Evolutionary conservation across 495 filamentous ascomycete genomes (phyloP).

Genomic region (Ascobolus immersus): DNA sequence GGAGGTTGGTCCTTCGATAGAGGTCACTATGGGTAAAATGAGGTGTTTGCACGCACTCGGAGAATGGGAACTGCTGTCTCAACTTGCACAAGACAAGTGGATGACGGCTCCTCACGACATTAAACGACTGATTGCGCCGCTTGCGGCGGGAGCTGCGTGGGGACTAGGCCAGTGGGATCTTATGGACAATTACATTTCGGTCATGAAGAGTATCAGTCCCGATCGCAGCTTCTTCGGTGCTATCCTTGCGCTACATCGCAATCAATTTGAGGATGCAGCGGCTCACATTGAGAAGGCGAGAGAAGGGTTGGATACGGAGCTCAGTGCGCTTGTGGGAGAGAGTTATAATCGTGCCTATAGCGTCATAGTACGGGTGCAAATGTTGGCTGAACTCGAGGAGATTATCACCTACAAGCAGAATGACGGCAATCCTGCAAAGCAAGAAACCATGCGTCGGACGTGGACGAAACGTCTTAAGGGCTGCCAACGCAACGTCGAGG

Average conservation of each 20-base stretch:
- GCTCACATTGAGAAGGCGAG: constrained; percentile 70
- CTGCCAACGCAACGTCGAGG: constrained; percentile 89
- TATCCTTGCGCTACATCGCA: constrained; percentile 75
- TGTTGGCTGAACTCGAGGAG: constrained; percentile 95
- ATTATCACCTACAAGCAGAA: constrained; percentile 94
- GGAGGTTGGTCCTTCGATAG: constrained; percentile 42
- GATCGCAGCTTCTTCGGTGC: constrained; percentile 95
- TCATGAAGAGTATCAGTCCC: constrained; percentile 78
- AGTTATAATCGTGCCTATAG: constrained; percentile 91
- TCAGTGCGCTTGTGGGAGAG: constrained; percentile 81
- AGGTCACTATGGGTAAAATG: constrained; percentile 98
- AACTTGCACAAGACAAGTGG: constrained; percentile 80
- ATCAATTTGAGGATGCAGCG: constrained; percentile 72
- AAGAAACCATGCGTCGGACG: constrained; percentile 67
- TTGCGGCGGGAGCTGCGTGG: constrained; percentile 95
- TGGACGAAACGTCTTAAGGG: constrained; percentile 90
- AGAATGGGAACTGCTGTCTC: constrained; percentile 81
- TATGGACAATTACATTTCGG: constrained; percentile 86
- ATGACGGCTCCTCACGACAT: constrained; percentile 59
- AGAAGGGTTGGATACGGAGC: constrained; percentile 78
- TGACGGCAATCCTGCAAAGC: constrained; percentile 47
- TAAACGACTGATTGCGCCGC: constrained; percentile 61
- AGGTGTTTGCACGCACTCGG: constrained; percentile 89
- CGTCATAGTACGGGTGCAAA: constrained; percentile 87
- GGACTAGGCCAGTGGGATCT: constrained; percentile 86